These are phyloP conservation scores for Capronia epimyces DNA, from an alignment of 2,329 filamentous ascomycete genomes.

Conservation along the genomic window DNA sequence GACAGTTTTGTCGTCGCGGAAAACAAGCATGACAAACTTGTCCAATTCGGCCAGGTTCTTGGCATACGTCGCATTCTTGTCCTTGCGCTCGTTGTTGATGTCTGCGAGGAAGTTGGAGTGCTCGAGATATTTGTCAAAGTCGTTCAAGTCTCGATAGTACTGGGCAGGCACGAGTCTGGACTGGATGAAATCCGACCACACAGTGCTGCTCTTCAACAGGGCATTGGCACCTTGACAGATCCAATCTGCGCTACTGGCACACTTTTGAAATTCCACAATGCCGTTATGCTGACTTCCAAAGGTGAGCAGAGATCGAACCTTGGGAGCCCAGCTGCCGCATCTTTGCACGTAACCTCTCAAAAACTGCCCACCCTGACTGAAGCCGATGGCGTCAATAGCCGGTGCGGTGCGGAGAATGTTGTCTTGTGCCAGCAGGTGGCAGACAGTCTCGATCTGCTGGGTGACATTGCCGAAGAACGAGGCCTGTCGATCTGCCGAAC, in stretches of 20 bases:
- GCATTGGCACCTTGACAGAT: slow-evolving; percentile 75
- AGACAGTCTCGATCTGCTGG: slow-evolving; percentile 69
- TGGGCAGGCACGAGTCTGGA: slow-evolving; percentile 80
- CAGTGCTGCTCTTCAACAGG: slow-evolving; percentile 68
- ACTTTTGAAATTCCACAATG: slow-evolving; percentile 75
- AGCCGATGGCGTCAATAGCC: slow-evolving; percentile 83
- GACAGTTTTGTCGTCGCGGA: slow-evolving; percentile 77
- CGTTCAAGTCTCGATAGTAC: slow-evolving; percentile 73
- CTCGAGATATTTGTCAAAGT: slow-evolving; percentile 69
- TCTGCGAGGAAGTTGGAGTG: slow-evolving; percentile 86
- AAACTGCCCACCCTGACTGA: slow-evolving; percentile 94
- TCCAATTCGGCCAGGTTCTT: slow-evolving; percentile 63
- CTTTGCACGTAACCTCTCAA: slow-evolving; percentile 84
- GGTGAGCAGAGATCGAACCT: slow-evolving; percentile 73
- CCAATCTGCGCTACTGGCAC: slow-evolving; percentile 61
- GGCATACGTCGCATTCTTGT: slow-evolving; percentile 71
- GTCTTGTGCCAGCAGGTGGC: slow-evolving; percentile 67
- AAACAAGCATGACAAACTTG: slow-evolving; percentile 83
- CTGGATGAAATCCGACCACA: slow-evolving; percentile 73
- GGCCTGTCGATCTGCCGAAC: slow-evolving; percentile 64
- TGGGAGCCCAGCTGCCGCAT: slow-evolving; percentile 62
- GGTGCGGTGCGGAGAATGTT: slow-evolving; percentile 76
- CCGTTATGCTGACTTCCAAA: slow-evolving; percentile 92
- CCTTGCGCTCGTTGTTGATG: slow-evolving; percentile 81
- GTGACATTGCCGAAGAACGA: slow-evolving; percentile 91